A percentile compares a stretch with the other conserved stretches of the same genome.
phyloP scores from a whole-genome alignment of 495 filamentous ascomycete species.

The Penicillium goetzii region DNA sequence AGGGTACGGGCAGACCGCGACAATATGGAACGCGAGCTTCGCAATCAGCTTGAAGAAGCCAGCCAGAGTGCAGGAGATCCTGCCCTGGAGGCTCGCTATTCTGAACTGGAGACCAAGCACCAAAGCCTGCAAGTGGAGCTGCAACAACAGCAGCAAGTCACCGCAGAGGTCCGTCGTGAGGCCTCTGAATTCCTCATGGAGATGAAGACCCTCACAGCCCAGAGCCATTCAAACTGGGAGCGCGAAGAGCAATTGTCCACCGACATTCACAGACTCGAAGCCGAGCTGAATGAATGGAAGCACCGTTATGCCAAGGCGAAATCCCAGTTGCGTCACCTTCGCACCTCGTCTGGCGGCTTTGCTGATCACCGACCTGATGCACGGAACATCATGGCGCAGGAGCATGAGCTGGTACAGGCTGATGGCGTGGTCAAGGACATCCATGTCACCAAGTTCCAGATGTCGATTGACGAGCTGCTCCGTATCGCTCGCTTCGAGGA shows the following conservation, averaged over 20 bases:
- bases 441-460: constrained; percentile 92
- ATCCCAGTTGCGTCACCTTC: constrained; percentile 79
- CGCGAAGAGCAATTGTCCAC: constrained; percentile 75
- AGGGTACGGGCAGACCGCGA: constrained; percentile 68
- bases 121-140: constrained; percentile 71
- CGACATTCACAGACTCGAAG: constrained; percentile 74
- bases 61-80: constrained; percentile 41
- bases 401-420: constrained; percentile 70
- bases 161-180: constrained; percentile 84
- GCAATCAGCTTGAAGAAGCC: constrained; percentile 64
- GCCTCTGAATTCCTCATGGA: constrained; percentile 83
- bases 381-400: constrained; percentile 58
- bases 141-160: constrained; percentile 77
- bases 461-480: constrained; percentile 92
- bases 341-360: constrained; percentile 76
- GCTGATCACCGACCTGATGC: constrained; percentile 65
- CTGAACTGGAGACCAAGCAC: constrained; percentile 72
- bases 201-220: constrained; percentile 83
- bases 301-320: constrained; percentile 84
- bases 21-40: constrained; percentile 63
- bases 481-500: constrained; percentile 72
- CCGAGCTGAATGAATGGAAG: constrained; percentile 86
- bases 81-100: constrained; percentile 58
- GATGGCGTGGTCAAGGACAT: constrained; percentile 85
- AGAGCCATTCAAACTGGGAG: constrained; percentile 76